phyloP scores from a whole-genome alignment of 164 flowering plant genomes.

The Saururus chinensis region DNA sequence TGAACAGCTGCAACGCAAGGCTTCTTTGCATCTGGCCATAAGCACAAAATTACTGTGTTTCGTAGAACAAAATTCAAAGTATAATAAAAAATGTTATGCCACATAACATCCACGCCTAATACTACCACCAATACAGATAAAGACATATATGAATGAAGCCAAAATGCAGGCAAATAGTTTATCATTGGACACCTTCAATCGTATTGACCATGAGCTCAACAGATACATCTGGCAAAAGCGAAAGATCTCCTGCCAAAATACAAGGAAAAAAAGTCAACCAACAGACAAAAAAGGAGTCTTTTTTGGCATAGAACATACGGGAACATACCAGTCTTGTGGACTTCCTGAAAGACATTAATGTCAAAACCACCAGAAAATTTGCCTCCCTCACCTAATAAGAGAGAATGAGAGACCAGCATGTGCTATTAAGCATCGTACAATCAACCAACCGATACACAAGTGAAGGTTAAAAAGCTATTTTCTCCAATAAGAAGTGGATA shows the following conservation, averaged over 20 bases:
- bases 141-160: slow-evolving; percentile 3
- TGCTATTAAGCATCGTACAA: too few species aligned
- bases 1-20: slow-evolving; percentile 87
- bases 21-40: slow-evolving; percentile 56
- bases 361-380: slow-evolving; percentile 87
- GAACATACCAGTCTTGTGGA: slow-evolving; percentile 56
- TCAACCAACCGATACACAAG: too few species aligned
- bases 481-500: too few species aligned
- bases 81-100: too few species aligned
- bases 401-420: too few species aligned
- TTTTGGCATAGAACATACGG: too few species aligned
- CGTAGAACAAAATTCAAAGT: too few species aligned
- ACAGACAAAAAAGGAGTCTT: slow-evolving; percentile 1
- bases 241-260: slow-evolving; percentile 61
- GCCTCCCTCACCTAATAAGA: slow-evolving; percentile 52
- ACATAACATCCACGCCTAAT: too few species aligned
- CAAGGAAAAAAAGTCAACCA: background rate
- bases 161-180: too few species aligned
- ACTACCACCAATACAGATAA: background rate
- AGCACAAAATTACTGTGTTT: too few species aligned
- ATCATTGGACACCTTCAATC: slow-evolving; percentile 59
- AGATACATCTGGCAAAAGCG: slow-evolving; percentile 62
- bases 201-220: slow-evolving; percentile 55
- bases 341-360: slow-evolving; percentile 51
- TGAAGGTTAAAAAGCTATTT: too few species aligned